Evolutionary conservation across 139 green algal genomes (phyloP).

Genomic region (Diplosphaera chodatii): DNA sequence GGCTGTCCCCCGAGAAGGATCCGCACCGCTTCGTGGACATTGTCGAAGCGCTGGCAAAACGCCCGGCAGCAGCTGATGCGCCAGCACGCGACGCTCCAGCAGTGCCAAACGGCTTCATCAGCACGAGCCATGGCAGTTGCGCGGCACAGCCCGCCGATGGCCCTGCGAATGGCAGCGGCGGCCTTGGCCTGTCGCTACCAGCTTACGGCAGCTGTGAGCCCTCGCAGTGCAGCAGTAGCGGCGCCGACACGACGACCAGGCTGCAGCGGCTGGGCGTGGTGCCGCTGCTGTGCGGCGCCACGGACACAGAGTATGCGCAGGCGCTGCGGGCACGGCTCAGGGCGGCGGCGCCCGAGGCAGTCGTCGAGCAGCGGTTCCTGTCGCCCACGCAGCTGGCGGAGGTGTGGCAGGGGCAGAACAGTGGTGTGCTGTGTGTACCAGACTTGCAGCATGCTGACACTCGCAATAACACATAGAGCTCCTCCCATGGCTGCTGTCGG

Average conservation of each 20-base stretch:
- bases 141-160: too few relatives aligned
- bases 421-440: too few relatives aligned
- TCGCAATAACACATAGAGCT: too few relatives aligned
- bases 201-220: too few relatives aligned
- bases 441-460: too few relatives aligned
- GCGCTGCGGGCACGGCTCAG: slow-evolving; percentile 41
- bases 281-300: slow-evolving; percentile 46
- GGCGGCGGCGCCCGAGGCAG: slow-evolving; percentile 14
- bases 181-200: too few relatives aligned
- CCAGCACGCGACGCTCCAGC: too few relatives aligned
- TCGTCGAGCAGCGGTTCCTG: slow-evolving; percentile 62
- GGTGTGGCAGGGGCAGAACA: neutral
- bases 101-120: too few relatives aligned
- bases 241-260: neutral
- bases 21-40: slow-evolving; percentile 61
- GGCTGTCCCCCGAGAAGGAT: slow-evolving; percentile 77
- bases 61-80: neutral
- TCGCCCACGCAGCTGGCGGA: slow-evolving; percentile 46
- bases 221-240: too few relatives aligned
- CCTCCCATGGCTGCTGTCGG: too few relatives aligned
- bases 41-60: slow-evolving; percentile 34
- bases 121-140: too few relatives aligned
- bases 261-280: slow-evolving; percentile 15
- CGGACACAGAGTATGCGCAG: slow-evolving; percentile 43
- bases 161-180: too few relatives aligned